A percentile compares a stretch with the other conserved stretches of the same genome.
These are phyloP conservation scores for Ustilago trichophora DNA, from an alignment of 1,284 basidiomycete genomes.

Conservation along the genomic window DNA sequence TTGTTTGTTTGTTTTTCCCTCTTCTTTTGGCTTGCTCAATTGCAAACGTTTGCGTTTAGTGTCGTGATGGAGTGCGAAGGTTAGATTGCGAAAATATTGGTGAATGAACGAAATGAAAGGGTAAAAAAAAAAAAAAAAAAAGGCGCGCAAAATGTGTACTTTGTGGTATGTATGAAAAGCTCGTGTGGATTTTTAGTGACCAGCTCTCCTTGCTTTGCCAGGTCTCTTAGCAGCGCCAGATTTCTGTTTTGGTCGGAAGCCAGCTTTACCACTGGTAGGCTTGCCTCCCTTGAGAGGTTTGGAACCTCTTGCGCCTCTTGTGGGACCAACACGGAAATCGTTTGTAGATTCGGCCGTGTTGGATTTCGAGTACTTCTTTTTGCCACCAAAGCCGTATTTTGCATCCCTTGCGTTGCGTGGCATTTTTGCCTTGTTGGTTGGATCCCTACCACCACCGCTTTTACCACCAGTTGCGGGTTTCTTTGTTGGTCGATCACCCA, in stretches of 20 bases:
- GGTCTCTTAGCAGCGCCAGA: slow-evolving; percentile 39
- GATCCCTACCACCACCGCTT: slow-evolving; percentile 5
- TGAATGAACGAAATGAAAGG: neutral
- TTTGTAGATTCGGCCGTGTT: slow-evolving; percentile 63
- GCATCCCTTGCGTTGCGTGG: slow-evolving; percentile 53
- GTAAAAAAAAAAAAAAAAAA: too few relatives aligned
- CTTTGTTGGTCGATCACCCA: slow-evolving; percentile 51
- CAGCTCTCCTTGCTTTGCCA: slow-evolving; percentile 37
- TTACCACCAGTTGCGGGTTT: slow-evolving; percentile 4
- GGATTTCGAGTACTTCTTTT: slow-evolving; percentile 59
- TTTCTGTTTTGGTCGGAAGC: slow-evolving; percentile 37
- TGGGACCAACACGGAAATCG: slow-evolving; percentile 49
- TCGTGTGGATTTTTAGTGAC: slow-evolving; percentile 3
- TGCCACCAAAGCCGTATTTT: slow-evolving; percentile 64
- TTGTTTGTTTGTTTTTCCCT: neutral
- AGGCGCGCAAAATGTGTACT: too few relatives aligned
- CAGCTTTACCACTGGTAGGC: slow-evolving; percentile 25
- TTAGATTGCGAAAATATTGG: too few relatives aligned
- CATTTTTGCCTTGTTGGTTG: slow-evolving; percentile 53
- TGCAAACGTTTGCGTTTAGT: too few relatives aligned
- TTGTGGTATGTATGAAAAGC: too few relatives aligned
- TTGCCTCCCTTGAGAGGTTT: slow-evolving; percentile 21
- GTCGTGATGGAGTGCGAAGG: too few relatives aligned
- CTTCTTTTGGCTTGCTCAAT: too few relatives aligned
- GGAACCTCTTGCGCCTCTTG: slow-evolving; percentile 24